Evolutionary conservation across 1,284 basidiomycete genomes (phyloP), one percentile per base, ranked within the genome.

Genomic region (Microbotryomycetes sp.): DNA sequence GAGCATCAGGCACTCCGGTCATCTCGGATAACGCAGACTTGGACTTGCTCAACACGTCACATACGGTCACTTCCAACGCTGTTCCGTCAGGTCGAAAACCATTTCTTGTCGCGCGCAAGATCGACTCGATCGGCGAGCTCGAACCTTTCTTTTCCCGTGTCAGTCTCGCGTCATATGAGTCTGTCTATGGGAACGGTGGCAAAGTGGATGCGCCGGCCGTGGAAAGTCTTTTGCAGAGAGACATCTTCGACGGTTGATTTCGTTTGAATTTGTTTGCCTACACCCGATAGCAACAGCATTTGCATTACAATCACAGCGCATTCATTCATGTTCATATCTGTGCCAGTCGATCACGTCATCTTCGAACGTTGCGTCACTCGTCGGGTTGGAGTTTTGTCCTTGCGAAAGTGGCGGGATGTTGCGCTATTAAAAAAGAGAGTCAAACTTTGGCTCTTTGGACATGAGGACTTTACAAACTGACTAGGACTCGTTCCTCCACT

Each of bases 101-200:
- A 1, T 80, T 92, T 59, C 78, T 97, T 52, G 79, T 80, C 26
- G 74, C 61, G 14, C 63, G 64, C 14, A 66, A 86, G 64, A 86
- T 96, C 59, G 83, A 86, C 63, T 89, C 87, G 62, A 83, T 96
- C 49, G 81, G 84, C 23, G 88, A 94, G 68, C 78, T 97, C 26
- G 81, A 85, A 28, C 82, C 86, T 0, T 97, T 97, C 80, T 93
- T 96, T 76, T 86, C 89, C 1, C 83, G 86, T 63, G 85, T 91
- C 53, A 93, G 91, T 75, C 85, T 93, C 54, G 81, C 86, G 6
- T 87, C 87, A 15, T 97, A 92, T 72, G 92, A 96, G 77, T 87
- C 86, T 62, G 82, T 93, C 49, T 96, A 94, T 76, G 31, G 56
- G 19, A 82, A 83, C 3, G 86, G 86, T 64, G 71, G 70, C 1